Base-by-base conservation (phyloP, 495 filamentous ascomycete species). In the Chaetomium cochliodes region DNA sequence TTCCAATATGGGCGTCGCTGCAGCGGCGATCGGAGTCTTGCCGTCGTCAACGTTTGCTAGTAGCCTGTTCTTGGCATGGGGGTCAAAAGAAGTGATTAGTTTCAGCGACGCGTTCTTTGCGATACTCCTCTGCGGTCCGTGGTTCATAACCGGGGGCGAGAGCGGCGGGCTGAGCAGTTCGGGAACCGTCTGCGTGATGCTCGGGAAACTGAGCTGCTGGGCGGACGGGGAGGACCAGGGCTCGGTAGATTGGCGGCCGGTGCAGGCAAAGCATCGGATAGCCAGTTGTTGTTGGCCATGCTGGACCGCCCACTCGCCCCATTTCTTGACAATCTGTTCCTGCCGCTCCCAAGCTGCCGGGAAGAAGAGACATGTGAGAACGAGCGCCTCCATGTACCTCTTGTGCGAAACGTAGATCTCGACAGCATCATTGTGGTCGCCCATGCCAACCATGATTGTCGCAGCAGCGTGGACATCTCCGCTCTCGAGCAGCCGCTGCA, bases 321-420 rank as follows among this genome's bases (percentile, higher is more conserved):
- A 98, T 76, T 93, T 91, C 68, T 90, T 86, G 62, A 98, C 86
- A 50, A 98, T 83, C 69, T 90, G 87, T 49, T 89, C 88, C 73
- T 94, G 91, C 37, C 92, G 86, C 70, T 93, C 90, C 96, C 94
- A 98, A 58, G 97, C 92, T 2, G 76, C 73, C 15, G 88, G 86
- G 74, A 87, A 88, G 37, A 90, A 81, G 15, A 92, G 81, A 72
- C 88, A 93, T 11, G 88, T 88, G 67, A 96, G 82, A 18, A 94
- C 80, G 42, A 94, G 82, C 47, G 91, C 94, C 78, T 96, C 96
- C 90, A 98, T 89, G 74, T 87, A 96, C 76, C 86, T 86, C 71
- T 89, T 92, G 65, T 91, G 92, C 22, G 93, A 97, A 41, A 97
- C 86, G 73, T 98, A 98, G 41, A 98, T 90, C 73, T 98, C 94